Base-by-base conservation (phyloP, 2,329 filamentous ascomycete species). In the Phoma sp. region DNA sequence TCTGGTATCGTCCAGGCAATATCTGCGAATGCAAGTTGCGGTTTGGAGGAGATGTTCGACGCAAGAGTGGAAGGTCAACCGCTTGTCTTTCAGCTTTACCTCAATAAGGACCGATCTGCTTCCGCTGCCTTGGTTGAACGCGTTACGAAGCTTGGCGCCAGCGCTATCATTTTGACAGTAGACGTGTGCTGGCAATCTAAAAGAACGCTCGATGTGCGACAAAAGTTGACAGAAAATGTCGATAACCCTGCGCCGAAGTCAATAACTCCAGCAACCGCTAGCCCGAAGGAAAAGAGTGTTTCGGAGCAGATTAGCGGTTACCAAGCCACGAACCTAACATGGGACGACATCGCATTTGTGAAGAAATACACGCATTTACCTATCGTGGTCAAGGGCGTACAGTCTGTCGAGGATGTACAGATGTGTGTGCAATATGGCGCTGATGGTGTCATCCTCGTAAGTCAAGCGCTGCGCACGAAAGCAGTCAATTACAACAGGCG, bases 131-230 rank as follows among this genome's bases (percentile, higher is more conserved):
- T 48, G n/a, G 37, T 48, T 11, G 46, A 48, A 30, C 46, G 46
- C n/a, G 46, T 48, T 5, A 48, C 46, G 2, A 30, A 42, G 21
- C 46, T 48, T 12, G 46, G 46, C 21, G 46, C 46, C 11, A 48
- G 36, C 29, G 46, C 46, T 17, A 48, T 48, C 21, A 48, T 48
- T 18, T 21, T 48, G 14, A 48, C 46, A 4, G 46, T 48, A 20
- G 46, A 48, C 15, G 46, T 48, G 14, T 48, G 46, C 12, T 48
- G 46, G 46, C 46, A 48, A 17, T 48, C 46, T 5, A 48, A 48
- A 15, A 26, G 46, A 20, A 48, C 46, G 11, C 46, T 48, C 37
- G 46, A 48, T 12, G 46, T 48, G 12, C 30, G 46, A 42, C n/a
- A 48, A 17, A 48, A 48, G 18, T 9, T 48, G 15, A 40, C 34